phyloP scores from a whole-genome alignment of 768 basidiomycete species.

The Kwoniella dendrophila region DNA sequence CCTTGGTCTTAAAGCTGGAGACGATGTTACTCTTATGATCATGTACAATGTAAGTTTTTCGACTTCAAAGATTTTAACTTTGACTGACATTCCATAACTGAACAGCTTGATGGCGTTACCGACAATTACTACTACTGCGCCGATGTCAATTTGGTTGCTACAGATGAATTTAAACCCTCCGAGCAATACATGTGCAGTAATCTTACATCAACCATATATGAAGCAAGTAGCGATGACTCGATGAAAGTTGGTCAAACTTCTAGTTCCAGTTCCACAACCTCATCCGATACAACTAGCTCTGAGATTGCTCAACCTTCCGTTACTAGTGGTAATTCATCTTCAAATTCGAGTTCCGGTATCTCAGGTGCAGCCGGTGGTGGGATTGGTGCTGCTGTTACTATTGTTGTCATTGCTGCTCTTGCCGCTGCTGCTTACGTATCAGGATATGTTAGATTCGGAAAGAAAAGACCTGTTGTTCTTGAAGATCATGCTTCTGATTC shows the following conservation, averaged over 20 bases:
- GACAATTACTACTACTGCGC: slow-evolving; percentile 38
- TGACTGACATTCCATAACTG: not conserved
- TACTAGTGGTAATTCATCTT: not conserved
- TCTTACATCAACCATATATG: slow-evolving; percentile 31
- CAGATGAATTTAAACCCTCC: slow-evolving; percentile 18
- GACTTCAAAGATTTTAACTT: not conserved
- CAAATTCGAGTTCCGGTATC: slow-evolving; percentile 10
- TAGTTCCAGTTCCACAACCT: no score
- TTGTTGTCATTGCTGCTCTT: slow-evolving; percentile 33
- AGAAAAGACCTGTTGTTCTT: slow-evolving; percentile 13
- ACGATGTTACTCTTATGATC: slow-evolving; percentile 31
- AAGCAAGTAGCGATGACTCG: slow-evolving; percentile 20
- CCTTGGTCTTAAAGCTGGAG: slow-evolving; percentile 29
- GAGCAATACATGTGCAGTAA: slow-evolving; percentile 38
- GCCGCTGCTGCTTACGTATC: slow-evolving; percentile 7
- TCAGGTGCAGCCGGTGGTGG: slow-evolving; percentile 48
- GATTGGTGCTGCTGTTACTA: slow-evolving; percentile 46
- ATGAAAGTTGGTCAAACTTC: slow-evolving; percentile 12
- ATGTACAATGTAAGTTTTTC: slow-evolving; percentile 28
- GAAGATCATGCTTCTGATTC: slow-evolving; percentile 16
- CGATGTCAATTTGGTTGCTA: slow-evolving; percentile 35
- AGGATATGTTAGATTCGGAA: slow-evolving; percentile 13
- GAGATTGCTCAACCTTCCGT: not conserved
- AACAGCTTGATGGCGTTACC: slow-evolving; percentile 25
- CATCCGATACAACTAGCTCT: slow-evolving; percentile 3